phyloP scores from a whole-genome alignment of 768 basidiomycete genomes.

The Pleurotus tuber-regium region DNA sequence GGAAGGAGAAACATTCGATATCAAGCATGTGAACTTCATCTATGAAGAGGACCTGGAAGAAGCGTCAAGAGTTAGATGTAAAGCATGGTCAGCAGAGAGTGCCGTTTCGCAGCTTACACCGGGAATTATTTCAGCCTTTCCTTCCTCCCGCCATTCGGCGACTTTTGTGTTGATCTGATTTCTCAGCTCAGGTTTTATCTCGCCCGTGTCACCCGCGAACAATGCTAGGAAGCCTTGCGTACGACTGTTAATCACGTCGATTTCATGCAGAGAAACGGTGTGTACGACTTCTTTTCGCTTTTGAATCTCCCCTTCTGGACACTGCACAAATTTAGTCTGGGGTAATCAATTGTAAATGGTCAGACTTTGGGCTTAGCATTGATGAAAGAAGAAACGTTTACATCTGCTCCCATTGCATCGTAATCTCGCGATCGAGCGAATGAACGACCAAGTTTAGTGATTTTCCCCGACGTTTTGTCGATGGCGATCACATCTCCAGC shows the following conservation, averaged over 20 bases:
- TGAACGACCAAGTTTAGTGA: slow-evolving; percentile 93
- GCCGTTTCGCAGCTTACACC: slow-evolving; percentile 56
- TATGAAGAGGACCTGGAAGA: slow-evolving; percentile 85
- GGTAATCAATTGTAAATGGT: too few relatives aligned
- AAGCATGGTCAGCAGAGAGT: background rate
- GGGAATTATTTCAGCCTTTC: slow-evolving; percentile 96
- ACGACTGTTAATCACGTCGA: slow-evolving; percentile 98
- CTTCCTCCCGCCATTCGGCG: slow-evolving; percentile 96
- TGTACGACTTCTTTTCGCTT: slow-evolving; percentile 97
- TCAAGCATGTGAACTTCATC: slow-evolving; percentile 99
- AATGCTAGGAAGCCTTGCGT: slow-evolving; percentile 98
- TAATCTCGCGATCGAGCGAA: slow-evolving; percentile 98
- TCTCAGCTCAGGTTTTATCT: slow-evolving; percentile 95
- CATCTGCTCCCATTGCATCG: slow-evolving; percentile 99
- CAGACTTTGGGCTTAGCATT: slow-evolving; percentile 8
- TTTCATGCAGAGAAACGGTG: slow-evolving; percentile 96
- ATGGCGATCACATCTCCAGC: slow-evolving; percentile 95
- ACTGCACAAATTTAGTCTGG: slow-evolving; percentile 99
- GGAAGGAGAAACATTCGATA: slow-evolving; percentile 98
- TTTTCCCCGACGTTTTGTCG: slow-evolving; percentile 96
- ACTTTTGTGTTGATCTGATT: slow-evolving; percentile 98
- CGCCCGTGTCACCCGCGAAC: slow-evolving; percentile 94
- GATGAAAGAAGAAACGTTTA: slow-evolving; percentile 40
- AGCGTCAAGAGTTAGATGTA: too few relatives aligned
- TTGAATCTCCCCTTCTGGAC: slow-evolving; percentile 97